A percentile compares a stretch with the other conserved stretches of the same genome.
These are phyloP conservation scores for Spathaspora jeffriesii DNA, from an alignment of 1,139 yeast species.

Conservation along the genomic window DNA sequence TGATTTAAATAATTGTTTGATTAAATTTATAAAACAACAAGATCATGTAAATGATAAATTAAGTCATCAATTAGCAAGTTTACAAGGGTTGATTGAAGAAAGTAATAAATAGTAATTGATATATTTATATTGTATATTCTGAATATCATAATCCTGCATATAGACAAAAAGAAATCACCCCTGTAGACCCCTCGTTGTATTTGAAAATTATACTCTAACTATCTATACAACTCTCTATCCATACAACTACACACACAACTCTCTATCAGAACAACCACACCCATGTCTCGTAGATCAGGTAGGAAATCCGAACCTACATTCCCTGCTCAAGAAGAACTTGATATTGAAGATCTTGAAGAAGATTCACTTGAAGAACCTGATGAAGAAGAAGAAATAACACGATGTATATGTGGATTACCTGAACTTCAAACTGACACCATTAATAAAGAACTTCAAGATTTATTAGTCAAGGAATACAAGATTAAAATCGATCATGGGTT, in stretches of 20 bases:
- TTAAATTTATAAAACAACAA: slow-evolving; percentile 5
- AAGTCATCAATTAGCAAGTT: background rate
- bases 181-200: too few species aligned
- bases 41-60: slow-evolving; percentile 4
- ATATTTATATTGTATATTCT: too few species aligned
- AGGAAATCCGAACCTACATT: slow-evolving; percentile 13
- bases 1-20: slow-evolving; percentile 5
- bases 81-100: too few species aligned
- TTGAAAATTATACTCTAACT: background rate
- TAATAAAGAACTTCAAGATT: slow-evolving; percentile 38
- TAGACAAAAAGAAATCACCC: background rate
- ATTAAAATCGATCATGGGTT: slow-evolving; percentile 76
- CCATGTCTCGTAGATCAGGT: slow-evolving; percentile 31
- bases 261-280: background rate
- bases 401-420: slow-evolving; percentile 86
- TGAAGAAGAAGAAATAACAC: slow-evolving; percentile 81
- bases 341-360: slow-evolving; percentile 22
- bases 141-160: background rate
- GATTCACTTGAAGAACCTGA: slow-evolving; percentile 48
- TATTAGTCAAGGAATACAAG: slow-evolving; percentile 51
- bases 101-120: too few species aligned
- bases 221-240: background rate
- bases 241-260: background rate
- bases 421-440: slow-evolving; percentile 51
- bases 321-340: slow-evolving; percentile 3